Evolutionary conservation across 768 basidiomycete genomes (phyloP), one percentile per base, ranked within the genome.

Genomic region (Pulveroboletus sp.): DNA sequence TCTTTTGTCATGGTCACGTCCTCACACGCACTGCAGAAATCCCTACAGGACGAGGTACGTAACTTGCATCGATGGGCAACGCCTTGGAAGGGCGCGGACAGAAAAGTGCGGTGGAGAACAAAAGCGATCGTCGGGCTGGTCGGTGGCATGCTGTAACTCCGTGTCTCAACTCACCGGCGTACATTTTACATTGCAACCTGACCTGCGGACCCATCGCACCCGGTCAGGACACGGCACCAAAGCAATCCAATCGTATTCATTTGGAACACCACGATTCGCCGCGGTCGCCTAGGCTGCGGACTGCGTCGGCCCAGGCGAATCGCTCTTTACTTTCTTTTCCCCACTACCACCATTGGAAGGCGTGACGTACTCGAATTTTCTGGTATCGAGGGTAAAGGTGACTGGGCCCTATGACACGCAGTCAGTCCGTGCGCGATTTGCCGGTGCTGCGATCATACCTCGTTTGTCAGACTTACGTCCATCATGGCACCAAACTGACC

Each of bases 401-500:
- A 93, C 81, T 47, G 90, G 90, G 3, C 90, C 90, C 87, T 91
- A 54, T 49, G 19, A 19, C 12, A 49, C 36, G 23, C 47, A 16
- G 16, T 50, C 42, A 50, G 47, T 33, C 19, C 34, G 25, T 42
- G 38, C 23, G 45, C 31, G 29, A 45, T 16, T 13, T 9, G 17
- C 31, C n/a, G 25, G 20, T 16, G 27, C 7, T 6, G 35, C 25
- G 41, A 48, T 58, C 74, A 34, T 66, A 90, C 92, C 73, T 97
- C 94, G 64, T 97, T 97, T 19, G 79, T 85, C 47, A 95, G 68
- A 52, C 74, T 80, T 44, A 97, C 90, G 49, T 84, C 79, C 94
- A 97, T 97, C 94, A 95, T 95, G 5, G 93, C 94, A 27, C 93
- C 93, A 63, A 97, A 97, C 56, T 74, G 76, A n/a, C 94, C 94